These are phyloP conservation scores for Mrakia gelida DNA, from an alignment of 768 basidiomycete species.

Conservation along the genomic window DNA sequence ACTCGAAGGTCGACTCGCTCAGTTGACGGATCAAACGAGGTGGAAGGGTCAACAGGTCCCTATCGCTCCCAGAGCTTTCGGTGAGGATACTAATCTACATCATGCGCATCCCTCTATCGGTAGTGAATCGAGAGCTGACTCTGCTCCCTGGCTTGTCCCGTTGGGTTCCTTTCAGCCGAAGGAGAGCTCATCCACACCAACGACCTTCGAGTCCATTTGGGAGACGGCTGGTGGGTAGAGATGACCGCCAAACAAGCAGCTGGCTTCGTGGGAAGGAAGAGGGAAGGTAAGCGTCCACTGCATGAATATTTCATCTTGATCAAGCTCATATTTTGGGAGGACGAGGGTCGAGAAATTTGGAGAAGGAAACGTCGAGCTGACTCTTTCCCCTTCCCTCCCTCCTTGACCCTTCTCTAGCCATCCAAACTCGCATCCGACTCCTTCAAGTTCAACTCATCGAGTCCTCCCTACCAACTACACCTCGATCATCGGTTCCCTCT, in stretches of 20 bases:
- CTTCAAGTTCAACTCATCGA: not conserved
- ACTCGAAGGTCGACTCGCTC: not conserved
- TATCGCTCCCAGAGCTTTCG: conserved; percentile 20
- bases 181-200: conserved; percentile 26
- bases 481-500: not conserved
- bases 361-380: not conserved
- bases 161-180: not conserved
- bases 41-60: conserved; percentile 5
- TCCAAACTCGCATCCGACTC: not conserved
- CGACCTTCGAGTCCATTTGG: conserved; percentile 25
- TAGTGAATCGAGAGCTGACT: not conserved
- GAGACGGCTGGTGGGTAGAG: conserved; percentile 25
- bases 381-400: not conserved
- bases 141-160: too few relatives aligned
- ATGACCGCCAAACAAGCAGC: conserved; percentile 21
- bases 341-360: not conserved
- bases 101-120: not conserved
- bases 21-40: conserved; percentile 20
- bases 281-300: not conserved
- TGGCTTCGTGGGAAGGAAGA: conserved; percentile 4
- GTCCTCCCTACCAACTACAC: not conserved
- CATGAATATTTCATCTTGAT: not conserved
- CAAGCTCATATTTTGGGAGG: not conserved
- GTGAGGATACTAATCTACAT: not conserved
- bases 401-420: not conserved